Base-by-base conservation (phyloP, 192 early-diverging fungal genomes). In the Lobosporangium transversale region DNA sequence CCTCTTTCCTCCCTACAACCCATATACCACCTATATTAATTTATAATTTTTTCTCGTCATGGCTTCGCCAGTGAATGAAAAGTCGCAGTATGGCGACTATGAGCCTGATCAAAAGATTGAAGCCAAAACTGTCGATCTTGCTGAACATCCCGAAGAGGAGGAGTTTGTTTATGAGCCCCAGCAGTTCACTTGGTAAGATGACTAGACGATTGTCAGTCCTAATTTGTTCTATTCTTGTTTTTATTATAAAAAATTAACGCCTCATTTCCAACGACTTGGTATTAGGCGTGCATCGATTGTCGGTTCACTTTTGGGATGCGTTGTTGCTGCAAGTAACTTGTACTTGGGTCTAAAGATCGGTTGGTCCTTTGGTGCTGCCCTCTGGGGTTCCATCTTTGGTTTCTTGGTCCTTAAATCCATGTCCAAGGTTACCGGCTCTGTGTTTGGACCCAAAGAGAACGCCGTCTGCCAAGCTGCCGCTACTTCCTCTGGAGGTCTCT, bases 401-500 rank as follows among this genome's bases (percentile, higher is more conserved):
- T 87, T 88, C 67, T 82, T 86, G 29, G 86, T 90, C 58, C 49
- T 91, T 20, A 89, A 86, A 76, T 83, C 83, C 27, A 3, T 91
- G 1, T 84, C 85, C 20, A 52, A 50, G 24, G 58, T 81, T 58
- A 80, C 80, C 9, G 85, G 88, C 5, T 68, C 85, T 29, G 78
- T 86, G 66, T 91, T 91, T 84, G 89, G 89, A 11, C 81, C 89
- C 29, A 90, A 87, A 49, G 90, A 91, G 53, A 91, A 91, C 68
- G 73, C 82, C 53, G 84, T 87, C 32, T 85, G 86, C 47, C 89
- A 91, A 70, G 81, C 90, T 33, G 90, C 89, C 35, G 90, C 90
- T 7, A 90, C 89, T 45, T 84, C 90, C 52, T 80, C 90, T 44
- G 89, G 90, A 61, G 89, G 88, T 64, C 84, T 91, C 15, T 79